Evolutionary conservation across 257 asterid genomes (phyloP), one percentile per base, ranked within the genome.

Genomic region (Misopates orontium): DNA sequence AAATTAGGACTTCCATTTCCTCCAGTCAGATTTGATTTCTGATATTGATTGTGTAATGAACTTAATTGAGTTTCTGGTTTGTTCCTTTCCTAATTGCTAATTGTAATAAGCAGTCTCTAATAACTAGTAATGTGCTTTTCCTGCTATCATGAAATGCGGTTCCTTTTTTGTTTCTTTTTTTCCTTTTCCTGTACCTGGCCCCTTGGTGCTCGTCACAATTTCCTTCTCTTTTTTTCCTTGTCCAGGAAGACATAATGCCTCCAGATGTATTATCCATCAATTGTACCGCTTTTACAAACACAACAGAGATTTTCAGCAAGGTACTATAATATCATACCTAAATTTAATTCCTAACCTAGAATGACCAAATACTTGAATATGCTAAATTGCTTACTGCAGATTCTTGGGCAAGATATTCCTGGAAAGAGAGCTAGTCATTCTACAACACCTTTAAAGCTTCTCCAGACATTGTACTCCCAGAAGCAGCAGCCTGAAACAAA

Each of bases 241-340:
- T 63, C 21, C 84, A 94, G 99, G 95, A 79, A 66, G 80, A 72
- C 65, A 47, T 82, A 67, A 81, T 71, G 64, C 74, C 83, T 49
- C 98, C 97, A 36, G 96, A 91, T 59, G 62, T 83, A 14, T 48
- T 88, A 65, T 76, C 98, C 58, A 73, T 91, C 81, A 91, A 80
- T 64, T 91, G 99, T 68, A 91, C 96, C 60, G 83, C 96, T 71
- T 88, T 91, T 45, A 60, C 87, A 59, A 87, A 80, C 66, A 83
- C 89, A 44, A 75, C 82, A 17, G 99, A 90, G 19, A 84, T 94
- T 70, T 94, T 91, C 79, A 77, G 78, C 84, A 91, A 88, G 98
- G 98, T 94, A 84, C 22, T 13, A n/a, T 51, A 55, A 51, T 73
- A 36, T 28, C 55, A 10, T 58, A 42, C 45, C 39, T 15, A 41